Evolutionary conservation across 805 yeast species (phyloP).

Genomic region (Suhomyces sp.): DNA sequence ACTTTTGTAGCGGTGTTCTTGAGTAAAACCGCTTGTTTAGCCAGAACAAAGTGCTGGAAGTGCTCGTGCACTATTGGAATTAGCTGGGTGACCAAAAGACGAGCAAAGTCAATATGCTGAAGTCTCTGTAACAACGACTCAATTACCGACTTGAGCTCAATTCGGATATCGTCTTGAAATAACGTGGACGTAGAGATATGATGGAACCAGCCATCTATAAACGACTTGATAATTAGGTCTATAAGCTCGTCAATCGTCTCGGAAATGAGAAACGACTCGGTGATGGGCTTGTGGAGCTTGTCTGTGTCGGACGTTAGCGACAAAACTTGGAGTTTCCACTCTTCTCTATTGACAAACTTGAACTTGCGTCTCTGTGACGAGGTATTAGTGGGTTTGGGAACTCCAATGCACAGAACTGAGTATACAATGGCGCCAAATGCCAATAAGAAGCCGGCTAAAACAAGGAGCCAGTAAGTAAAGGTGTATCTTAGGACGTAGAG

Average conservation of each 20-base stretch:
- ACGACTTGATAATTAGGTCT: constrained; percentile 47
- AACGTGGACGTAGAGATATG: constrained; percentile 35
- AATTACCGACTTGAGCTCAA: constrained; percentile 43
- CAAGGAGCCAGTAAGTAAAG: constrained; percentile 8
- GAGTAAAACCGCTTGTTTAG: constrained; percentile 31
- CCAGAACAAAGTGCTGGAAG: constrained; percentile 46
- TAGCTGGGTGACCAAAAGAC: constrained; percentile 52
- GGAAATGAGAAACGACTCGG: constrained; percentile 51
- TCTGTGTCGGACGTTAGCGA: neutral
- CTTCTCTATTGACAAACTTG: constrained; percentile 3
- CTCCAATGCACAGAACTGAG: neutral
- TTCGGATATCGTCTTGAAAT: constrained; percentile 39
- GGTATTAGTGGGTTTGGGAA: neutral
- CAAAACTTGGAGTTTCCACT: constrained; percentile 10
- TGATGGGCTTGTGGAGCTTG: constrained; percentile 20
- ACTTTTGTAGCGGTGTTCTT: neutral
- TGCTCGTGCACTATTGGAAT: constrained; percentile 70
- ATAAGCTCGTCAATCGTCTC: constrained; percentile 51
- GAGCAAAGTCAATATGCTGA: constrained; percentile 48
- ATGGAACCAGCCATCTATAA: constrained; percentile 55
- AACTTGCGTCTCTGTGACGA: constrained; percentile 4
- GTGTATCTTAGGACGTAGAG: constrained; percentile 9
- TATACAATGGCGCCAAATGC: neutral
- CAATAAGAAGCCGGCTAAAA: neutral
- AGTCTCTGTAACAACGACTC: constrained; percentile 42